A percentile compares a stretch with the other conserved stretches of the same genome.
phyloP scores from a whole-genome alignment of 116 monocot genomes.

The Cymodocea nodosa region DNA sequence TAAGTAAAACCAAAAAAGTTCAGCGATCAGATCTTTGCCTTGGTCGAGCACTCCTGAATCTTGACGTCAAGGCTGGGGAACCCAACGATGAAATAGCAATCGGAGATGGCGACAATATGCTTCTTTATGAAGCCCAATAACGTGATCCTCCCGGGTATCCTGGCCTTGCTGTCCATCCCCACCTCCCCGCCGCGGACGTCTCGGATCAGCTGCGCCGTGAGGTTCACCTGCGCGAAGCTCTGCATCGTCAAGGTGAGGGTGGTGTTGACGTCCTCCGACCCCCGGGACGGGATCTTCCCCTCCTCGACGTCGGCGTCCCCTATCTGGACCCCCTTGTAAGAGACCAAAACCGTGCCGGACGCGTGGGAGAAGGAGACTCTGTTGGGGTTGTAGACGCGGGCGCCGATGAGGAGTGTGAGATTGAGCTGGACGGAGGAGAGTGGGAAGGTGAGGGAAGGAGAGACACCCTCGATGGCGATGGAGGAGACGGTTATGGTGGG shows the following conservation, averaged over 20 bases:
- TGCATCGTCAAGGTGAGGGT: conserved; percentile 38
- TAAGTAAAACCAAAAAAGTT: not conserved
- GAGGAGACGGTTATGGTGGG: conserved; percentile 36
- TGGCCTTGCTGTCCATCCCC: conserved; percentile 32
- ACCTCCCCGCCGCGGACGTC: conserved; percentile 39
- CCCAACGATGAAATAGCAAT: conserved; percentile 47
- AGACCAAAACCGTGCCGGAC: conserved; percentile 30
- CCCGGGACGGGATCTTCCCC: conserved; percentile 49
- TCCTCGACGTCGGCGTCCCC: conserved; percentile 50
- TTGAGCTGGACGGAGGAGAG: conserved; percentile 29
- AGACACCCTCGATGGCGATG: conserved; percentile 33
- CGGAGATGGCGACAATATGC: conserved; percentile 39
- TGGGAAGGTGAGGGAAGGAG: conserved; percentile 44
- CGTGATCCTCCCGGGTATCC: conserved; percentile 40
- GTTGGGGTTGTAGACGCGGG: conserved; percentile 66
- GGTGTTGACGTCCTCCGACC: conserved; percentile 16
- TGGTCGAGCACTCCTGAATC: conserved; percentile 33
- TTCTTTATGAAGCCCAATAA: conserved; percentile 46
- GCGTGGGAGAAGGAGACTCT: conserved; percentile 53
- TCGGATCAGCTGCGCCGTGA: conserved; percentile 6
- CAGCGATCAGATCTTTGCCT: conserved; percentile 32
- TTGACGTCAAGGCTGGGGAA: conserved; percentile 33
- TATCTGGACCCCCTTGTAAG: conserved; percentile 29
- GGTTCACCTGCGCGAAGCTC: conserved; percentile 13
- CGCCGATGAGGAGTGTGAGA: conserved; percentile 39